A percentile compares a stretch with the other conserved stretches of the same genome.
Conservation (phyloP, 495 filamentous ascomycete genomes). For the Talaromyces trachyspermus region DNA sequence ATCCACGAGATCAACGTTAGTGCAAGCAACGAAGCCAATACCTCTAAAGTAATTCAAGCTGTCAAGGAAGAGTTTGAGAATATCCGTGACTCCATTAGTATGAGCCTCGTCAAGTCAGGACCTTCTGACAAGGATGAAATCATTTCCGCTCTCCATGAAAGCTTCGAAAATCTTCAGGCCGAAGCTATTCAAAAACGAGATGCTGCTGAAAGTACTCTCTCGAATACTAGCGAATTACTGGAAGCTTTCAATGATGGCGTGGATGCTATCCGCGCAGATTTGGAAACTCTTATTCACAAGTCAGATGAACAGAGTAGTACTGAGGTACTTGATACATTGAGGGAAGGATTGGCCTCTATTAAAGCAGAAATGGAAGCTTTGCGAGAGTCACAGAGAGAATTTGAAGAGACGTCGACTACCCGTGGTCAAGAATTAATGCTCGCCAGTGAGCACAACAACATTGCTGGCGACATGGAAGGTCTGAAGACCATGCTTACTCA, state of each 20-base stretch:
- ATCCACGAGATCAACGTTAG: conserved; percentile 45
- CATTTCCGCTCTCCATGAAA: conserved; percentile 61
- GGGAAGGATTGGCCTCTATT: conserved; percentile 64
- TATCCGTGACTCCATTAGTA: conserved; percentile 52
- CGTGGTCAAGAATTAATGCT: conserved; percentile 51
- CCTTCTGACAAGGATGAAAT: conserved; percentile 49
- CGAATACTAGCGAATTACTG: conserved; percentile 65
- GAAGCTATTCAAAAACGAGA: conserved; percentile 54
- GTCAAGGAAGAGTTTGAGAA: conserved; percentile 69
- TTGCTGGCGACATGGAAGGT: conserved; percentile 68
- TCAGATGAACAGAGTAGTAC: conserved; percentile 73
- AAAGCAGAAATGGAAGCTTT: conserved; percentile 72
- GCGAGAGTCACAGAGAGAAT: conserved; percentile 40
- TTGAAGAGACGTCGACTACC: conserved; percentile 31
- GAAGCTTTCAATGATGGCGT: conserved; percentile 81
- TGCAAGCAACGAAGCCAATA: conserved; percentile 12
- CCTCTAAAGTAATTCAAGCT: conserved; percentile 31
- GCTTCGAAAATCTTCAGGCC: conserved; percentile 57
- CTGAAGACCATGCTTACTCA: conserved; percentile 76
- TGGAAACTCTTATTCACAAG: conserved; percentile 73
- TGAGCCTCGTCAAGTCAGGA: conserved; percentile 30
- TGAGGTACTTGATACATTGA: conserved; percentile 81
- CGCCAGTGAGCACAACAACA: conserved; percentile 38
- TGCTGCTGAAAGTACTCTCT: conserved; percentile 46
- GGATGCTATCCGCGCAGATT: conserved; percentile 59